Evolutionary conservation across 2,329 filamentous ascomycete species (phyloP), one percentile per base, ranked within the genome.

Genomic region (Alternaria brassicae): DNA sequence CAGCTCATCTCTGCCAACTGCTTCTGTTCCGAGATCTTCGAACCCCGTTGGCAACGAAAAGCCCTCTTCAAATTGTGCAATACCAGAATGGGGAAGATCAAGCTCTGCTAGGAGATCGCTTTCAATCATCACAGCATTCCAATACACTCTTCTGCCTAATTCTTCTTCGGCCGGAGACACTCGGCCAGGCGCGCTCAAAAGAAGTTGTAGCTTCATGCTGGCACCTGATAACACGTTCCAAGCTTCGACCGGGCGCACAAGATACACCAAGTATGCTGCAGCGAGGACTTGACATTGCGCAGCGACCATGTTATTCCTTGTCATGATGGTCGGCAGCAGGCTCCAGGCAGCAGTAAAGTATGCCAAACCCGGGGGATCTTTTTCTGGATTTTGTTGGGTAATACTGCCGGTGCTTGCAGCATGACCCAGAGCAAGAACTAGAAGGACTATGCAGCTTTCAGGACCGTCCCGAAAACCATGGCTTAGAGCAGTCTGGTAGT

Each of bases 261-360:
- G 82, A 70, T 94, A 94, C 70, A 94, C 92, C 3, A 94, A 81
- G 69, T 95, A 95, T 15, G 91, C 91, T 9, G 91, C 90, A 3
- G 91, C 90, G 28, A 94, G 84, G 28, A 94, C 85, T 72, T 93
- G 91, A 72, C 91, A 94, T 73, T 95, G 91, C 0, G 91, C 89
- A 6, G 91, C 89, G 25, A 92, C 81, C 32, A 93, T 89, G 27
- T 88, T 91, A 72, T 92, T 94, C 48, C 89, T 85, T 5, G 90
- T 92, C 88, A 93, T 92, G 74, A 94, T 85, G 6, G 88, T 88
- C 3, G 91, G 91, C 15, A 95, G 82, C 40, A 94, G 81, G 8
- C 86, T 86, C 91, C 91, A 94, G 2, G 91, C 91, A 19, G 91
- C 89, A 2, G 90, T 89, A 71, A 94, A 95, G 75, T 92, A 94